Conservation (phyloP, 1,284 basidiomycete species). For the Puccinia polysora region DNA sequence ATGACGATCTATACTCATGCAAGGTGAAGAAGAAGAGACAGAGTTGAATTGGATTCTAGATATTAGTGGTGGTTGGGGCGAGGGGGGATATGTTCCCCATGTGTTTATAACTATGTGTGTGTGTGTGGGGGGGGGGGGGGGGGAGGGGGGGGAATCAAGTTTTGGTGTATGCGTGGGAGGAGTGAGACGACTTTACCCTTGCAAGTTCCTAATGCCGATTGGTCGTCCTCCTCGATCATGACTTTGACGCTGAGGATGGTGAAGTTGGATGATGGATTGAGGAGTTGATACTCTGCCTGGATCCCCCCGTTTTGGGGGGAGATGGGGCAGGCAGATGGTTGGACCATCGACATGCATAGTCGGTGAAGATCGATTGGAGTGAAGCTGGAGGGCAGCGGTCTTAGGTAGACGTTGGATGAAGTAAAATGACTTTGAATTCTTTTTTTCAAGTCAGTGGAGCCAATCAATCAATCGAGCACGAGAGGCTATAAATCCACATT, state of each 20-base stretch:
- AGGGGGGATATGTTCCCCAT: too few relatives aligned
- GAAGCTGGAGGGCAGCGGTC: slow-evolving; percentile 26
- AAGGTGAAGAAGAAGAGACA: too few relatives aligned
- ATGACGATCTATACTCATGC: too few relatives aligned
- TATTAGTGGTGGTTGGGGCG: too few relatives aligned
- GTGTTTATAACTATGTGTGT: neutral
- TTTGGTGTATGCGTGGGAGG: neutral
- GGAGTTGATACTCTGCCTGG: neutral
- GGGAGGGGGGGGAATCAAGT: neutral
- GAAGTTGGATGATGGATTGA: neutral
- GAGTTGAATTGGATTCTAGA: too few relatives aligned
- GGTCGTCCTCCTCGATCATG: slow-evolving; percentile 32
- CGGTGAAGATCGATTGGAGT: slow-evolving; percentile 3
- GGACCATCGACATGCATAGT: slow-evolving; percentile 19
- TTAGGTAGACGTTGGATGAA: slow-evolving; percentile 31
- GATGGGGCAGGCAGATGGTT: neutral
- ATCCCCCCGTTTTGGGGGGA: neutral
- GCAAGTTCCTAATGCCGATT: neutral
- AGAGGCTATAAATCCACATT: neutral
- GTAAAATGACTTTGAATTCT: slow-evolving; percentile 9
- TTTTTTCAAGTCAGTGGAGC: neutral
- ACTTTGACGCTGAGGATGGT: slow-evolving; percentile 35
- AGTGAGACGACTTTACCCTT: slow-evolving; percentile 15
- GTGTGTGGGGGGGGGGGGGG: neutral
- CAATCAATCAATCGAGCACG: neutral